Evolutionary conservation across 2,329 filamentous ascomycete genomes (phyloP).

Genomic region (Trichoderma atrobrunneum): DNA sequence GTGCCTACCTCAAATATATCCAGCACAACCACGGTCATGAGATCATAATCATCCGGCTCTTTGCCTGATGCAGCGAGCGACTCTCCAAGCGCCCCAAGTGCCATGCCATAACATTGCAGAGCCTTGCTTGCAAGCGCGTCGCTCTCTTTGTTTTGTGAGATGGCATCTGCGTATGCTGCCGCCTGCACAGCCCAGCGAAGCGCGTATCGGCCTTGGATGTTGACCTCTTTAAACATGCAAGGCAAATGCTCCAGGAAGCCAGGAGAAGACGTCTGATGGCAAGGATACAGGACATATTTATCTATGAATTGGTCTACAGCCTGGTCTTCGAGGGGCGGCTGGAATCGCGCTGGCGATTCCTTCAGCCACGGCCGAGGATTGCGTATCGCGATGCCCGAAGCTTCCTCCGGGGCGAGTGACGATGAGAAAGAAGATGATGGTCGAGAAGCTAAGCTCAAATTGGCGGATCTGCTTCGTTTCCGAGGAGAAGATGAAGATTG

Average conservation of each 20-base stretch:
- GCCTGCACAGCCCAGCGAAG: slow-evolving; percentile 40
- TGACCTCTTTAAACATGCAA: slow-evolving; percentile 38
- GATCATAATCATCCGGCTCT: slow-evolving; percentile 37
- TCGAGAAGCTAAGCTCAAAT: neutral
- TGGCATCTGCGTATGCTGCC: slow-evolving; percentile 33
- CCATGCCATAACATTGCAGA: slow-evolving; percentile 35
- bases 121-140: slow-evolving; percentile 25
- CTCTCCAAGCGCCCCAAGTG: slow-evolving; percentile 33
- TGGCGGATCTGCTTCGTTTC: neutral
- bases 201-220: slow-evolving; percentile 36
- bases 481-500: neutral
- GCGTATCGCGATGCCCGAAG: neutral
- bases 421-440: neutral
- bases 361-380: neutral
- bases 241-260: slow-evolving; percentile 41
- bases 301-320: slow-evolving; percentile 35
- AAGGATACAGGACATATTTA: slow-evolving; percentile 39
- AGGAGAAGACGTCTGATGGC: slow-evolving; percentile 31
- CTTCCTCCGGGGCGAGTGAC: neutral
- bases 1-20: slow-evolving; percentile 39
- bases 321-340: slow-evolving; percentile 27
- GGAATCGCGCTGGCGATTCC: neutral
- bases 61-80: slow-evolving; percentile 33
- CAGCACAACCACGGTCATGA: slow-evolving; percentile 41
- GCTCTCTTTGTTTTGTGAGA: slow-evolving; percentile 24